Base-by-base conservation (phyloP, 1,139 yeast species). In the Blastobotrys petasosporus region DNA sequence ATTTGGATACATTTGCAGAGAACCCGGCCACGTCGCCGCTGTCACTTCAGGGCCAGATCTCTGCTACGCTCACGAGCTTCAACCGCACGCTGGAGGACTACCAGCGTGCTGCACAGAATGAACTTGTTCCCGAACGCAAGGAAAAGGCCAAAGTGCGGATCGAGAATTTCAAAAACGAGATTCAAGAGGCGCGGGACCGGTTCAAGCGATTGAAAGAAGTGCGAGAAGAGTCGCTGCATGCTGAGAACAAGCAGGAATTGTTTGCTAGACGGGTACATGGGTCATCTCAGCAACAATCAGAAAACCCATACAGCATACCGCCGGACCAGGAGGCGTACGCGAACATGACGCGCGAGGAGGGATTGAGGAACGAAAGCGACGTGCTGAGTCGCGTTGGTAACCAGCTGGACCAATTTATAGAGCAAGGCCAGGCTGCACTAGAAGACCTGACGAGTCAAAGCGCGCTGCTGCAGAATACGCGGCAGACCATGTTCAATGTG, bases 401-500 rank as follows among this genome's bases (percentile, higher is more conserved):
- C 48, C 95, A 86, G 61, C 68, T 92, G 53, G 98, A 92, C 61
- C 88, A 85, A 54, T 87, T 92, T 41, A 66, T 92, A 45, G 97
- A 86, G 59, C 83, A 87, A 80, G 97, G 97, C 1, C 80, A 84
- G 51, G 77, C 78, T 47, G 88, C 95, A 1, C 76, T 88, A 55
- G 95, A 85, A 45, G 96, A 90, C 60, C 72, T 92, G 29, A 83
- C 85, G 29, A 90, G 84, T 46, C 97, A 92, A 62, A 85, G 86
- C 62, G 84, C 82, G 57, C 73, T 81, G 23, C 73, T 92, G 50
- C 71, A 76, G 51, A 72, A 71, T 49, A 73, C 92, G 32, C 88
- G 83, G 53, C 70, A 75, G 37, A 78, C 75, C 52, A 74, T 92
- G 68, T 79, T 80, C 47, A 76, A 79, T 46, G 77, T 87, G 32